Conservation (phyloP, 2,329 filamentous ascomycete genomes). For the Aspergillus niger region DNA sequence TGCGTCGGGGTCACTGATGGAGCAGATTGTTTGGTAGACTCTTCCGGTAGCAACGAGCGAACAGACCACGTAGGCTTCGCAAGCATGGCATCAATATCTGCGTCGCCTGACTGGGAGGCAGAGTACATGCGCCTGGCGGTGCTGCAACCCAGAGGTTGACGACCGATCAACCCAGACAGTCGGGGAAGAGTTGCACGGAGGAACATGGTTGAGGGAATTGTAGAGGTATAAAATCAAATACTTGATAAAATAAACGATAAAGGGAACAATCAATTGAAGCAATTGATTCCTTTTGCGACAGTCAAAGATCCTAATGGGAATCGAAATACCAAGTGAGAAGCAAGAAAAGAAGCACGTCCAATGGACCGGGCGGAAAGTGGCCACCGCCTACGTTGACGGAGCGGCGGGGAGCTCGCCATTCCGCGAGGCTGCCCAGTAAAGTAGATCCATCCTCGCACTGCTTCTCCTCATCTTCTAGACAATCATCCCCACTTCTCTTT, state of each 20-base stretch:
- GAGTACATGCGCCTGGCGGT: conserved; percentile 20
- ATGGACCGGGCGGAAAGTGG: conserved; percentile 16
- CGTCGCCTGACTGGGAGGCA: conserved; percentile 27
- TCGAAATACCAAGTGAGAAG: not conserved
- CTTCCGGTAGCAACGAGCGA: conserved; percentile 65
- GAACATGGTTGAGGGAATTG: not conserved
- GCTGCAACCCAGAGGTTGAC: conserved; percentile 8
- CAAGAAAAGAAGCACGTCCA: not conserved
- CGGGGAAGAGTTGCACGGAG: conserved; percentile 20
- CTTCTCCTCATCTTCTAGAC: conserved; percentile 1
- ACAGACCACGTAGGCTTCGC: conserved; percentile 82
- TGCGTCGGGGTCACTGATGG: conserved; percentile 62
- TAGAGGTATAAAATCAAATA: not conserved
- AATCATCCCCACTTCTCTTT: not conserved
- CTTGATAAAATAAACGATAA: conserved; percentile 9
- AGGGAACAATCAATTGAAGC: not conserved
- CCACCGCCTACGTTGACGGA: conserved; percentile 24
- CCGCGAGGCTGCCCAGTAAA: not conserved
- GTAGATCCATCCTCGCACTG: conserved; percentile 4
- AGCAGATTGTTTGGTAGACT: conserved; percentile 30
- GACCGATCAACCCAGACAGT: conserved; percentile 16
- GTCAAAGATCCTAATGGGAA: not conserved
- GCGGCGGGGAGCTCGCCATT: conserved; percentile 6
- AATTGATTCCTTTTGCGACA: not conserved
- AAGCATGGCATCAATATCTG: conserved; percentile 54